Base-by-base conservation (phyloP, 257 asterid genomes). In the Penstemon davidsonii region DNA sequence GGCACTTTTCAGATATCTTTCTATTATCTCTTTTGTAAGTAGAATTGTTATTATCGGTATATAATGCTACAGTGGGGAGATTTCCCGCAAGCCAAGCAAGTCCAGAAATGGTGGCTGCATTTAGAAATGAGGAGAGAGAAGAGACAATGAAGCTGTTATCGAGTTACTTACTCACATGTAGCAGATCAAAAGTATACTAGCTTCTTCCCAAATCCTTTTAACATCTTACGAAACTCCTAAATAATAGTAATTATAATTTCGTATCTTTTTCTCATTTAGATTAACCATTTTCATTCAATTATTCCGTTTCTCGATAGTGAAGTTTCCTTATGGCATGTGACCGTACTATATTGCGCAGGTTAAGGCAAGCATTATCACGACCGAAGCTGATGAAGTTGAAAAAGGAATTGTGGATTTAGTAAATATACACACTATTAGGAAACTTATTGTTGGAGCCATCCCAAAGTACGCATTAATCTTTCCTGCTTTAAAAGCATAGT, bases 1-100 rank as follows among this genome's bases (percentile, higher is more conserved):
- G 12, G 33, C 33, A 57, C n/a, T 37, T 6, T 56, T 8, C 43
- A 15, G 5, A 7, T 15, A 1, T 3, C 3, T 52, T 66, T 19
- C 6, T n/a, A 9, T 11, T 55, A 38, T 8, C 11, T 4, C 15
- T 0, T 11, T 45, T 10, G 50, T 60, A 54, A 25, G 64, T 47
- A 36, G 65, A 7, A 39, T 19, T 63, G 12, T 60, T 46, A 57
- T 75, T 58, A 62, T 70, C 76, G 47, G 41, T 70, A 33, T 78
- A 37, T 72, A 45, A 41, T 72, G 86, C 87, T 74, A 85, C 87
- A 92, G 98, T 89, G 86, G 96, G 96, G 3, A 89, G 74, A 79
- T 62, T 92, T 42, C 98, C 96, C 19, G 94, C 90, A 67, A 81
- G 84, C 71, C 87, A 70, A 76, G 98, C 96, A 51, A 86, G 80